Base-by-base conservation (phyloP, 177 flowering plant genomes). In the Tripterygium wilfordii region DNA sequence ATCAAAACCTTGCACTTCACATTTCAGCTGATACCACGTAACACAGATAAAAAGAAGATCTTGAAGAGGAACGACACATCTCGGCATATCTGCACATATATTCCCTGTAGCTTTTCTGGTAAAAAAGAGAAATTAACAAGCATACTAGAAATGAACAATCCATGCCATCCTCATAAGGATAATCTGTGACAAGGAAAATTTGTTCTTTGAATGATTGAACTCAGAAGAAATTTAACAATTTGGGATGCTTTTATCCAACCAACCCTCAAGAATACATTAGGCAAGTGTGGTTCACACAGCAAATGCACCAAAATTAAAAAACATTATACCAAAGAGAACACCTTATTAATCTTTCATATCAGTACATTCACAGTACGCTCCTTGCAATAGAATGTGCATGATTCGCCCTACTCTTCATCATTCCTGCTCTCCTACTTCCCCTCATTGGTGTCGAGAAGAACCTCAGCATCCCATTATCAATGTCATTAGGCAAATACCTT, bases 361-460 rank as follows among this genome's bases (percentile, higher is more conserved):
- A 79, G 54, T 76, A 82, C 52, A 79, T 48, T 33, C 88, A 53
- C 53, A 85, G 60, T 16, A 78, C 72, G 39, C 79, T 76, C 64
- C 96, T 68, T 18, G 80, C 78, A 19, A 82, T 68, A 1, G 90
- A 75, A 48, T 83, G 83, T 8, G 88, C 51, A 14, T 62, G 71
- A 36, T 48, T 71, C 0, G 70, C 50, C 57, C 58, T 65, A 26
- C 55, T 53, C 42, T 81, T 86, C 25, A 67, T 76, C 13, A 66
- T 38, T 22, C 60, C 74, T 16, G 67, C 57, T 61, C 88, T 77
- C 56, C 86, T 53, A 51, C 82, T 79, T 60, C 77, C 51, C 55
- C 83, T 66, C 80, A 77, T 15, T 1, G 96, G 96, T 3, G 91
- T 71, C 78, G 81, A 60, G 69, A 85, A 83, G 52, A 88, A 85